phyloP scores from a whole-genome alignment of 1,284 basidiomycete genomes.

The Vanrija pseudolonga region DNA sequence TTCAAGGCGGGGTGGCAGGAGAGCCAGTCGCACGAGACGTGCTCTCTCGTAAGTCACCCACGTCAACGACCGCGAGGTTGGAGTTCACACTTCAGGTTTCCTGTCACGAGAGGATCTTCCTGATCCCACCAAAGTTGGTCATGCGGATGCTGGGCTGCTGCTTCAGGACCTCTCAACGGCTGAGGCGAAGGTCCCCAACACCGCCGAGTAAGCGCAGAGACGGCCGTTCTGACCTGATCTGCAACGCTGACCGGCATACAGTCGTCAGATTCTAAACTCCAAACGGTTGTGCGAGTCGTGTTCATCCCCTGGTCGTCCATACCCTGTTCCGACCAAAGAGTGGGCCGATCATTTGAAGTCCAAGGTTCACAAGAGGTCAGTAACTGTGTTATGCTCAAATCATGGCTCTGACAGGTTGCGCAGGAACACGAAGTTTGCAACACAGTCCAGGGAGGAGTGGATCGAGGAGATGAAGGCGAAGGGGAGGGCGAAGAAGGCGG shows the following conservation, averaged over 20 bases:
- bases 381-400: not conserved
- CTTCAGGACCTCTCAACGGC: conserved; percentile 52
- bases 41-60: conserved; percentile 51
- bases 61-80: not conserved
- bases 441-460: conserved; percentile 18
- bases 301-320: conserved; percentile 63
- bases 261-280: conserved; percentile 60
- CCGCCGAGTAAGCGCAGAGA: conserved; percentile 48
- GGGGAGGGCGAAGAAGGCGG: conserved; percentile 18
- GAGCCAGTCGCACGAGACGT: conserved; percentile 55
- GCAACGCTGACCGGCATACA: conserved; percentile 6
- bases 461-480: conserved; percentile 17
- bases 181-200: conserved; percentile 19
- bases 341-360: conserved; percentile 65
- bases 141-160: conserved; percentile 55
- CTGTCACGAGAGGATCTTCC: conserved; percentile 57
- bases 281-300: conserved; percentile 69
- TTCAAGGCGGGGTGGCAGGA: conserved; percentile 62
- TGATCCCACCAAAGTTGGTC: conserved; percentile 59
- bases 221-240: not conserved
- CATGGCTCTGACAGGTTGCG: not conserved
- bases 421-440: conserved; percentile 1
- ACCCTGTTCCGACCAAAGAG: conserved; percentile 67
- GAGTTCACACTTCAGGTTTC: conserved; percentile 57
- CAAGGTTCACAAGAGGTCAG: conserved; percentile 56